Evolutionary conservation across 805 yeast genomes (phyloP).

Genomic region (Metschnikowia peoriensis): DNA sequence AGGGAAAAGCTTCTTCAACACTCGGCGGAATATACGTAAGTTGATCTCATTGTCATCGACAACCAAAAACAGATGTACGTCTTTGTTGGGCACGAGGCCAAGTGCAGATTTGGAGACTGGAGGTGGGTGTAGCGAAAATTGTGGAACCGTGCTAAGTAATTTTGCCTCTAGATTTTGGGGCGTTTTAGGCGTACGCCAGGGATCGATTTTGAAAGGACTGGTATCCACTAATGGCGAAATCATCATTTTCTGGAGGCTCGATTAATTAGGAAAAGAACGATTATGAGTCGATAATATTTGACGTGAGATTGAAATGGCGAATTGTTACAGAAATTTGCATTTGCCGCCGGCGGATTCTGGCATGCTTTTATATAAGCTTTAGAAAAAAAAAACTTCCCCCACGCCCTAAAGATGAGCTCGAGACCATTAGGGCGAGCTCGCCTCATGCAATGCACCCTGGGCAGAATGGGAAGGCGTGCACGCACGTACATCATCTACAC

Average conservation of each 20-base stretch:
- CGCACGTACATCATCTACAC: not conserved
- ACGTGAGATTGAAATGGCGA: not conserved
- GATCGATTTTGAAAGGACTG: constrained; percentile 5
- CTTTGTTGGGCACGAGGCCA: constrained; percentile 13
- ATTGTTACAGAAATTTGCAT: no score
- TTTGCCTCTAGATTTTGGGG: constrained; percentile 6
- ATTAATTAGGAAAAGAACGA: not conserved
- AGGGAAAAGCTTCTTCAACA: constrained; percentile 36
- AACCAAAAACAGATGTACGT: constrained; percentile 21
- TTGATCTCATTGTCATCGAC: constrained; percentile 46
- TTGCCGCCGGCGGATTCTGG: no score
- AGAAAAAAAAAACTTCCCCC: not conserved
- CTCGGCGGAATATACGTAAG: constrained; percentile 33
- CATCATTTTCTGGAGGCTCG: constrained; percentile 3
- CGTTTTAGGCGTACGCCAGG: constrained; percentile 7
- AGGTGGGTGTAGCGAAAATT: constrained; percentile 7
- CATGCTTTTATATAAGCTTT: constrained; percentile 4
- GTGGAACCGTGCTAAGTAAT: constrained; percentile 7
- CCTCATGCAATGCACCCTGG: constrained; percentile 8
- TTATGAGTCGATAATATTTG: no score
- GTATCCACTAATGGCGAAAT: constrained; percentile 7
- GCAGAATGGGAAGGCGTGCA: not conserved
- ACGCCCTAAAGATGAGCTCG: constrained; percentile 6
- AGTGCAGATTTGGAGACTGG: constrained; percentile 3
- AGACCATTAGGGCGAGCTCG: constrained; percentile 9